Base-by-base conservation (phyloP, 78 protist species). In the Bodo saltans region DNA sequence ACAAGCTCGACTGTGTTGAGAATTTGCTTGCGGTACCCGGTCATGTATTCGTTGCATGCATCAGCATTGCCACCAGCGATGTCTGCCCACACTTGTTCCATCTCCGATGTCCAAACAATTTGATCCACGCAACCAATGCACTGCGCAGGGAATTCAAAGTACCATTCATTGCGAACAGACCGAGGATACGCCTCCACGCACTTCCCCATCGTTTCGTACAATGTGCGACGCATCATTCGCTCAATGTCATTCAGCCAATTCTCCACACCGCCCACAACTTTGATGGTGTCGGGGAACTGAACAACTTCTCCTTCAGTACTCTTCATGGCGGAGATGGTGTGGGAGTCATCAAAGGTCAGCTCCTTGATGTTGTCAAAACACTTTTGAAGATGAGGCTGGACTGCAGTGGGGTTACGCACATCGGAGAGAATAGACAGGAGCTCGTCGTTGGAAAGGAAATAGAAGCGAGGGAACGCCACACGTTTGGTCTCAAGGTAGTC, bases 401-500 rank as follows among this genome's bases (percentile, higher is more conserved):
- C 92, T 23, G 88, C 90, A n/a, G 32, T 83, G 38, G 91, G 94
- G 69, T 93, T 74, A 32, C 82, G 78, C n/a, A 90, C 81, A 71
- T 92, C 88, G 30, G 92, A 85, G 26, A 93, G 89, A 68, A 93
- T 93, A 47, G 88, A 89, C 39, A 93, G 89, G 29, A 93, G 85
- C 84, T 93, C 93, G 86, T 93, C 95, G 82, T 93, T 90, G 38
- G 92, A 89, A 23, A 93, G 73, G 93, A 93, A 93, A 75, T 84
- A 93, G 87, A 93, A 93, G 21, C 94, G 88, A 40, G 96, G 89
- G 81, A 93, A 93, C 0, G 87, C 87, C 32, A 25, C 53, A 0
- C 96, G 85, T 89, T 93, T 93, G 29, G 89, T 87, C 79, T 93
- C 94, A 2, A 93, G 89, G 42, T 92, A 94, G 39, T 94, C 92